These are phyloP conservation scores for Trypanosoma theileri DNA, from an alignment of 208 protist species.

Conservation along the genomic window DNA sequence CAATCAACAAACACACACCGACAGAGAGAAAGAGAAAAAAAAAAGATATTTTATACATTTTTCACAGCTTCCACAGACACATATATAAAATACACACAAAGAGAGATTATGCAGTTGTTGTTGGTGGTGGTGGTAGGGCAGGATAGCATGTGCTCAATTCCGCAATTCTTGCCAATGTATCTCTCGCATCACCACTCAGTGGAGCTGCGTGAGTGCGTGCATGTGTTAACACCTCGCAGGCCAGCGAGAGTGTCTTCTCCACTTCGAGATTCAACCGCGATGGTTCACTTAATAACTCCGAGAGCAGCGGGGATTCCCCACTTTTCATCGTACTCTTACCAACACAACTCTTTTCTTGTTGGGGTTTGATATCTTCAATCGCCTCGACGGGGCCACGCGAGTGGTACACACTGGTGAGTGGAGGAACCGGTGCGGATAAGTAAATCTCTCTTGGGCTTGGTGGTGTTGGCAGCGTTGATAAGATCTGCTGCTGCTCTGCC, in stretches of 20 bases:
- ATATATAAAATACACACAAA: too few species aligned
- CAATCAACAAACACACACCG: too few species aligned
- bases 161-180: constrained; percentile 11
- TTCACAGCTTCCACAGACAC: too few species aligned
- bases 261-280: constrained; percentile 26
- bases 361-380: neutral
- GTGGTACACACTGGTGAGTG: constrained; percentile 26
- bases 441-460: constrained; percentile 3
- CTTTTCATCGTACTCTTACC: neutral
- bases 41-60: too few species aligned
- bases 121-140: neutral
- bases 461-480: neutral
- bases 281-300: constrained; percentile 14
- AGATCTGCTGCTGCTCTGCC: constrained; percentile 12
- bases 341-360: neutral
- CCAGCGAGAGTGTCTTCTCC: constrained; percentile 29
- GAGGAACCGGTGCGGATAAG: constrained; percentile 4
- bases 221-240: constrained; percentile 20
- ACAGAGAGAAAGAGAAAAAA: too few species aligned
- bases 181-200: constrained; percentile 5
- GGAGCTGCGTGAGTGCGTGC: constrained; percentile 5
- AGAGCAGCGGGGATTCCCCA: neutral
- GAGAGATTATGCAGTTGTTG: too few species aligned
- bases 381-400: constrained; percentile 5
- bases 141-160: constrained; percentile 1